Conservation (phyloP, 208 protist genomes). For the Trypanosoma cruzi region DNA sequence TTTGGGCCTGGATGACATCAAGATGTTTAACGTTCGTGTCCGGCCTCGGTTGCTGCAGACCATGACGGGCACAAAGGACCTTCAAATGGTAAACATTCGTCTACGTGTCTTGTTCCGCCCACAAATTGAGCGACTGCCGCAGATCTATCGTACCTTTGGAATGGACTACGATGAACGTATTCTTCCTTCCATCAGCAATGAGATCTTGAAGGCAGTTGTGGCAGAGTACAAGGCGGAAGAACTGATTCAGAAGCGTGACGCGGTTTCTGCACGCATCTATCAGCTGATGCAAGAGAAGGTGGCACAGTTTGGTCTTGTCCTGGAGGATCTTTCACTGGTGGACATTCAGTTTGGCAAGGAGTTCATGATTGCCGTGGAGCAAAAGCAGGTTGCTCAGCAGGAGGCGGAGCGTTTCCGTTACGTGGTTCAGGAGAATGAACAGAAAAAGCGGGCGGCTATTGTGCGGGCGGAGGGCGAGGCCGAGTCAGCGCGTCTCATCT, state of each 20-base stretch:
- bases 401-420: conserved; percentile 95
- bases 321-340: conserved; percentile 98
- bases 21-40: conserved; percentile 97
- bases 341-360: conserved; percentile 96
- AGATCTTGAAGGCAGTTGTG: conserved; percentile 94
- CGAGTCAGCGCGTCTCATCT: conserved; percentile 93
- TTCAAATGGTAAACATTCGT: conserved; percentile 94
- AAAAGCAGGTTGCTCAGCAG: conserved; percentile 98
- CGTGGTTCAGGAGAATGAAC: conserved; percentile 95
- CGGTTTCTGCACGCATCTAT: conserved; percentile 91
- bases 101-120: conserved; percentile 93
- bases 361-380: conserved; percentile 96
- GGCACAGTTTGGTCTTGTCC: conserved; percentile 95
- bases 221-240: conserved; percentile 99
- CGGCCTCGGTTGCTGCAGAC: conserved; percentile 90
- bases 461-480: conserved; percentile 96
- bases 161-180: conserved; percentile 97
- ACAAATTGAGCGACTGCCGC: conserved; percentile 77
- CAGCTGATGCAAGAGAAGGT: conserved; percentile 95
- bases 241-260: conserved; percentile 98
- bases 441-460: conserved; percentile 93
- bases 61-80: conserved; percentile 93
- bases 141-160: conserved; percentile 92
- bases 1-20: conserved; percentile 95
- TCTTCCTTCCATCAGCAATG: conserved; percentile 97